Conservation (phyloP, 2,329 filamentous ascomycete genomes). For the Xenosphaeropsis pyriputrescens region DNA sequence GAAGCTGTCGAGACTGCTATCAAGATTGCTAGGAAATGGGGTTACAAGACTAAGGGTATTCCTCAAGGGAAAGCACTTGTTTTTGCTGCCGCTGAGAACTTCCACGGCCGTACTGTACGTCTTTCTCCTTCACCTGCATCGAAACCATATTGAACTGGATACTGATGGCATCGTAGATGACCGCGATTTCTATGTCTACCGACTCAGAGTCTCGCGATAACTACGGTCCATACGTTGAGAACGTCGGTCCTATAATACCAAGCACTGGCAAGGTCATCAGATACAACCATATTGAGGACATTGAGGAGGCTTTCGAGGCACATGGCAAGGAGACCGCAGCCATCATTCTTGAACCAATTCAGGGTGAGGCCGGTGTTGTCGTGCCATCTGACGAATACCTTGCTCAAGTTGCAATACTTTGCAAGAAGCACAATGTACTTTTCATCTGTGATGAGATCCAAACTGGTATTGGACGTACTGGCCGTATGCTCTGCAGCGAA, state of each 20-base stretch:
- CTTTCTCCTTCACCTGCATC: neutral
- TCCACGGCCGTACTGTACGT: slow-evolving; percentile 85
- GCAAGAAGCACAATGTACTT: slow-evolving; percentile 84
- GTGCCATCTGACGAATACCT: slow-evolving; percentile 84
- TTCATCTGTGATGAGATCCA: slow-evolving; percentile 96
- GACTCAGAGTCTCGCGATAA: slow-evolving; percentile 89
- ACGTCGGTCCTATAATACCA: slow-evolving; percentile 64
- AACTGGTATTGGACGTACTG: slow-evolving; percentile 89
- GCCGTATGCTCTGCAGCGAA: slow-evolving; percentile 73
- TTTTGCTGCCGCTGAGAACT: slow-evolving; percentile 76
- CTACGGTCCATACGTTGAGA: slow-evolving; percentile 91
- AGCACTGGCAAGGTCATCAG: slow-evolving; percentile 69
- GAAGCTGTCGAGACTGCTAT: slow-evolving; percentile 91
- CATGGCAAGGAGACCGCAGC: slow-evolving; percentile 78
- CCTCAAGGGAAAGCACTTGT: slow-evolving; percentile 67
- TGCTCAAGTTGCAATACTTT: slow-evolving; percentile 60
- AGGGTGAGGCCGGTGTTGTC: slow-evolving; percentile 89
- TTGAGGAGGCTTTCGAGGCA: slow-evolving; percentile 64
- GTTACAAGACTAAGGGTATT: slow-evolving; percentile 83
- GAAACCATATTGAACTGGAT: no score
- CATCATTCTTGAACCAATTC: slow-evolving; percentile 87
- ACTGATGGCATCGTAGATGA: slow-evolving; percentile 12
- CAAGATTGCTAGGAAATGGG: slow-evolving; percentile 91
- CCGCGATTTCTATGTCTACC: slow-evolving; percentile 81
- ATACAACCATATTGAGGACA: slow-evolving; percentile 73